These are phyloP conservation scores for Botrytis hyacinthi DNA, from an alignment of 2,329 filamentous ascomycete species.

Conservation along the genomic window DNA sequence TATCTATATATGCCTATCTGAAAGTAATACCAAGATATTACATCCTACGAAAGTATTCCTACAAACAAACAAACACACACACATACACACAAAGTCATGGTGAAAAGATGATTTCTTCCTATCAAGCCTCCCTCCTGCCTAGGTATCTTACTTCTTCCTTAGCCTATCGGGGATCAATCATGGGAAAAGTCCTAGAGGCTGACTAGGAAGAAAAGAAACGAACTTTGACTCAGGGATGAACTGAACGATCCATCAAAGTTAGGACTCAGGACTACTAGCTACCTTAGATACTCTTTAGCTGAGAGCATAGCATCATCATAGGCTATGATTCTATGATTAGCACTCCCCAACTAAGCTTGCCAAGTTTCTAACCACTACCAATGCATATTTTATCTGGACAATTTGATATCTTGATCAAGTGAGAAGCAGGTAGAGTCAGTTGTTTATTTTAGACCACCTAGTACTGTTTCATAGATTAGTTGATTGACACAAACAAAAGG, in stretches of 20 bases:
- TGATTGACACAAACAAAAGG: not conserved
- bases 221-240: slow-evolving; percentile 11
- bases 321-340: not conserved
- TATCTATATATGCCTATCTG: not conserved
- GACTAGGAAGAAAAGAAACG: not conserved
- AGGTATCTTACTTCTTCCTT: not conserved
- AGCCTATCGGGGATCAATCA: not conserved
- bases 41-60: not conserved
- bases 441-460: not conserved
- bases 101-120: not conserved
- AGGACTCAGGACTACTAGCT: not conserved
- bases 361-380: not conserved
- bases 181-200: not conserved
- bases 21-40: not conserved
- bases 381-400: not conserved
- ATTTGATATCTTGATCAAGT: not conserved
- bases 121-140: not conserved
- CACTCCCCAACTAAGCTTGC: not conserved
- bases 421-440: not conserved
- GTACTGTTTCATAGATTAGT: not conserved
- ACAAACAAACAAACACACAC: not conserved
- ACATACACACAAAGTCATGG: not conserved
- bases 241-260: not conserved
- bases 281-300: not conserved
- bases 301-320: not conserved